Base-by-base conservation (phyloP, 441 rosid species). In the Bruguiera hainesii region DNA sequence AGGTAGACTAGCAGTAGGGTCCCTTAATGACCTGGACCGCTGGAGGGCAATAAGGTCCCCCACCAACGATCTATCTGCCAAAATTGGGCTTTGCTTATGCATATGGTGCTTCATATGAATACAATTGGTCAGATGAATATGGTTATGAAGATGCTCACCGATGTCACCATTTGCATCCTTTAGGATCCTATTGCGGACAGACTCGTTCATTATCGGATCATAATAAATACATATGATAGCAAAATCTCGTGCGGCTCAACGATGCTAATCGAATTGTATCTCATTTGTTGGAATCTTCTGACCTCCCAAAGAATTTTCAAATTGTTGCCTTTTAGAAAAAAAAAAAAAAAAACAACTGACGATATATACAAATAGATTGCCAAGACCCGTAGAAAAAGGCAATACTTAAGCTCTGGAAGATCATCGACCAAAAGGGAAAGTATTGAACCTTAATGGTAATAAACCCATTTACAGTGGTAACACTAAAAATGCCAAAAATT, bases 101-200 rank as follows among this genome's bases (percentile, higher is more conserved):
- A 93, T 90, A 80, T 90, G 98, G 77, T 96, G 90, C 83, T 96
- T 96, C 81, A 96, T 83, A 80, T 96, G 98, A 74, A 96, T 96
- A 73, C 99, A 96, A 68, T 90, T 96, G 11, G 98, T 89, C 72
- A 93, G 78, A 62, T 96, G 98, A 78, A 93, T 84, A 76, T 96
- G 97, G 76, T 90, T 90, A 59, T 94, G 94, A 42, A 89, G 96
- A 87, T 96, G 98, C 75, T 96, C 96, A 70, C 86, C 73, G 62
- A 96, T 82, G 64, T 90, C 91, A 66, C 94, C 96, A 86, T 96
- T 93, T 62, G 93, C 79, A 81, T 96, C 97, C 84, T 86, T 93
- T 28, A 93, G 91, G 68, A 87, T 79, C 80, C 96, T 86, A 78
- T 81, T 71, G 46, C 88, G 76, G 68, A 88, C 87, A 66, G 92